Evolutionary conservation across 257 asterid genomes (phyloP).

Genomic region (Penstemon newberryi): DNA sequence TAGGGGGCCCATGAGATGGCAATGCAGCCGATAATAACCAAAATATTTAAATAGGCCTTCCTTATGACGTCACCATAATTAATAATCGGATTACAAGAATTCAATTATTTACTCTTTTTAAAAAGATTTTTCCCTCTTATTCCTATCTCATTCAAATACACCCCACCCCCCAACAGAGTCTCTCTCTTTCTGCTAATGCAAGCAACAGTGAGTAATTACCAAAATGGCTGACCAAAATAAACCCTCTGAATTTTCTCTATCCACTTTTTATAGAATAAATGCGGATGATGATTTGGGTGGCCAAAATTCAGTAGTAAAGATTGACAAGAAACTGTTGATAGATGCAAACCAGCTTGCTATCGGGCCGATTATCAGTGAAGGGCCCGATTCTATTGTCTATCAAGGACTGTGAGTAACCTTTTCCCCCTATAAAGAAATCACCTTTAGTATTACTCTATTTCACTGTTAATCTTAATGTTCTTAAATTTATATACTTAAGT

Average conservation of each 20-base stretch:
- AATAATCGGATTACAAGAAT: slow-evolving; percentile 11
- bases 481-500: not conserved
- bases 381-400: slow-evolving; percentile 48
- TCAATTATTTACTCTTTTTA: slow-evolving; percentile 23
- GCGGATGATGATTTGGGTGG: slow-evolving; percentile 26
- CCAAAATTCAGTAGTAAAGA: slow-evolving; percentile 15
- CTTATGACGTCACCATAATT: slow-evolving; percentile 13
- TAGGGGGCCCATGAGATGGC: not conserved
- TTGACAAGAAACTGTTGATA: slow-evolving; percentile 40
- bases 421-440: not conserved
- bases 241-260: slow-evolving; percentile 28
- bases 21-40: not conserved
- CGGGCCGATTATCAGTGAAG: slow-evolving; percentile 54
- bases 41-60: not conserved
- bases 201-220: slow-evolving; percentile 7
- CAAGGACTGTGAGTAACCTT: slow-evolving; percentile 52
- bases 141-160: slow-evolving; percentile 38
- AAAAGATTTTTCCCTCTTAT: slow-evolving; percentile 44
- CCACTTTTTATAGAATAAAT: slow-evolving; percentile 14
- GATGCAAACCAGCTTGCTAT: slow-evolving; percentile 40
- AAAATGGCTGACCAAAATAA: slow-evolving; percentile 38
- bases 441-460: not conserved
- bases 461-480: slow-evolving; percentile 16
- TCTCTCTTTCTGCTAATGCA: slow-evolving; percentile 22
- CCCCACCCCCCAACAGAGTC: slow-evolving; percentile 25